Base-by-base conservation (phyloP, 2,329 filamentous ascomycete genomes). In the Cercospora sp. region DNA sequence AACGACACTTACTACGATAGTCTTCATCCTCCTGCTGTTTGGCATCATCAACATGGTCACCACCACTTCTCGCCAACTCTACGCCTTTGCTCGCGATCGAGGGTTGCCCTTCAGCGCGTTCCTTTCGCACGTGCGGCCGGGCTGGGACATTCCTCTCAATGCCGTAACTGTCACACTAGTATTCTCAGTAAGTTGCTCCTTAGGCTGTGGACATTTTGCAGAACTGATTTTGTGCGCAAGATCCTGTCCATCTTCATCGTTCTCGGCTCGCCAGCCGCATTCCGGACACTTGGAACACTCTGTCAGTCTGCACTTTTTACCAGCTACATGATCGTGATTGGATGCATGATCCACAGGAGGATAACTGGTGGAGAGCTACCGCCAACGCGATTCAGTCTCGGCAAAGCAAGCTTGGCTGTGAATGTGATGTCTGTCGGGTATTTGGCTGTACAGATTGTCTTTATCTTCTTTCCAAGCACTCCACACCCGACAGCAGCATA, bases 11-110 rank as follows among this genome's bases (percentile, higher is more conserved):
- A 74, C 69, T 1, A 63, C 64, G 9, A 42, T 75, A 4, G 67
- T 75, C 23, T 64, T 76, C 45, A 48, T 76, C 28, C 70, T 74
- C 20, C 58, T 64, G 28, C 67, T 74, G n/a, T 67, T 69, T 16
- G 70, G 71, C 33, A 69, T 67, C 13, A 71, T 69, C 6, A 70
- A 69, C 7, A 71, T 71, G 58, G 84, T 84, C 2, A 80, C 81
- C 36, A 77, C 79, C 6, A 79, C 79, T 3, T 80, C 79, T 18
- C 78, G 81, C 13, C 80, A 82, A 77, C 72, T 79, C 1, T 83
- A 75, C 66, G 81, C 80, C 0, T 83, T 83, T 67, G 81, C 81
- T 3, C 74, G 80, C 13, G 80, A 82, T 68, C 75, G 78, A 18
- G 80, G 78, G 9, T 65, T 80, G 55, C 79, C 78, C 76, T 75